Percentiles rank a stretch among this genome's conserved stretches.
Conservation (phyloP, 192 early-diverging fungal species). For the Backusella psychrophila region DNA sequence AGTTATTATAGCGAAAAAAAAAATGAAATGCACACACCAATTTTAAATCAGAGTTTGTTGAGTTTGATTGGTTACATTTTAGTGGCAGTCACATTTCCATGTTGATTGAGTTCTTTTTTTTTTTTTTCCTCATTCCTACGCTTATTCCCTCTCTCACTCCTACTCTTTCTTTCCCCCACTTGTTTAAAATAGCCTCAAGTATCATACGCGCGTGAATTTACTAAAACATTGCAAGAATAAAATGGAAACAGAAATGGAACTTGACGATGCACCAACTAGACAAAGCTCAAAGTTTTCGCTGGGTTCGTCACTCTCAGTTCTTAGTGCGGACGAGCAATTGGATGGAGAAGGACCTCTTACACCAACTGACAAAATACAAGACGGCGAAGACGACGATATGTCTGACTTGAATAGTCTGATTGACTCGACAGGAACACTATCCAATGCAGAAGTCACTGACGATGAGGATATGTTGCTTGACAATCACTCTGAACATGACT, state of each 20-base stretch:
- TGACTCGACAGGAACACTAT: conserved; percentile 14
- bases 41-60: neutral
- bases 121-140: neutral
- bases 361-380: conserved; percentile 27
- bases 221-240: neutral
- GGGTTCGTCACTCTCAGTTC: conserved; percentile 31
- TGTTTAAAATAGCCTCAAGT: neutral
- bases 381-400: conserved; percentile 30
- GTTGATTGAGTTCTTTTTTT: neutral
- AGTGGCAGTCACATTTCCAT: neutral
- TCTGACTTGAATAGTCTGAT: neutral
- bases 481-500: conserved; percentile 28
- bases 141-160: neutral
- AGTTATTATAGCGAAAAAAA: neutral
- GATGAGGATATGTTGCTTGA: conserved; percentile 6
- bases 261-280: conserved; percentile 18
- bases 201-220: neutral
- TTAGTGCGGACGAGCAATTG: conserved; percentile 26
- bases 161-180: neutral
- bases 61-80: neutral
- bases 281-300: conserved; percentile 36
- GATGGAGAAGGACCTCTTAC: conserved; percentile 32
- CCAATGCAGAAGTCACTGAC: conserved; percentile 24
- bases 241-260: conserved; percentile 1
- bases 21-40: neutral